Base-by-base conservation (phyloP, 495 filamentous ascomycete genomes). In the Xylaria bambusicola region DNA sequence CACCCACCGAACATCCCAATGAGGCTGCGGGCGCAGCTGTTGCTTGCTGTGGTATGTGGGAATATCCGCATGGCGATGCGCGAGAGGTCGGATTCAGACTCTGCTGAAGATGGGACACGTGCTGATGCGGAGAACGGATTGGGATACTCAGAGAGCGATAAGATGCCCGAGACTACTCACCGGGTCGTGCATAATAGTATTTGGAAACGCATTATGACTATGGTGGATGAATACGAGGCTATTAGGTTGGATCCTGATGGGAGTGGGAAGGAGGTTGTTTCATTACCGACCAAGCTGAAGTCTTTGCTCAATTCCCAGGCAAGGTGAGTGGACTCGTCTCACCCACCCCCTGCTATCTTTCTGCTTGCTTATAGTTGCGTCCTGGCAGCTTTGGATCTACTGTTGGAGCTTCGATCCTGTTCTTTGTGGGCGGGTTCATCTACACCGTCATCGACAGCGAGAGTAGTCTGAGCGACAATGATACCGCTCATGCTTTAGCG, bases 351-450 rank as follows among this genome's bases (percentile, higher is more conserved):
- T 12, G n/a, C 20, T 50, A 26, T 8, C 1, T 0, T 5, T 4
- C 36, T 58, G 18, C 53, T 71, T 35, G 64, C 44, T n/a, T 58
- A 38, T 12, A 18, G 21, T 12, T 44, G 27, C 9, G 15, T 41
- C 0, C 17, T 23, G 36, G 26, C 45, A 71, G 72, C 21, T 82
- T 81, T 42, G 80, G 78, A 10, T 63, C 75, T 42, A 71, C 76
- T 7, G 71, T 82, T 15, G 79, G 80, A 7, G 75, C 75, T 5
- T 78, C 80, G 0, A 68, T 82, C 0, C 59, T 78, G 2, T 80
- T 82, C 62, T 82, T 77, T 52, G 54, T 76, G 0, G 77, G 77
- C 2, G 65, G 73, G 0, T 82, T 80, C 38, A 40, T 76, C 1
- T 76, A 75, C 45, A 72, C 68, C 2, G 59, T 81, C 17, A 52